phyloP scores from a whole-genome alignment of 208 protist genomes.

The Leptomonas pyrrhocoris region DNA sequence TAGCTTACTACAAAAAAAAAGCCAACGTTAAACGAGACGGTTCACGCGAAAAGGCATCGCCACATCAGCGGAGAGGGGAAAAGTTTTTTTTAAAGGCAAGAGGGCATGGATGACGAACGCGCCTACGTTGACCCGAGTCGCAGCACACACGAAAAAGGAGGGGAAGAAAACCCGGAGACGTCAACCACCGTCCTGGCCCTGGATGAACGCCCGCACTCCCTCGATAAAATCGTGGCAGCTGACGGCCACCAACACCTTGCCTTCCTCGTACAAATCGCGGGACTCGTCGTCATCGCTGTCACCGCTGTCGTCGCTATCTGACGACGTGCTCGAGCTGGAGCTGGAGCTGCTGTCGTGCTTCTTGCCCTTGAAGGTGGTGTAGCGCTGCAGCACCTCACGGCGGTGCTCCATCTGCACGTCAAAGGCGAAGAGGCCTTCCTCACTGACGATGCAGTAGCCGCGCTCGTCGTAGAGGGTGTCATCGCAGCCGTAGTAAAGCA shows the following conservation, averaged over 20 bases:
- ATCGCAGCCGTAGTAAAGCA: slow-evolving; percentile 76
- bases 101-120: too few relatives aligned
- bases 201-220: slow-evolving; percentile 64
- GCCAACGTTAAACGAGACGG: too few relatives aligned
- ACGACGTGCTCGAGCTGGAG: slow-evolving; percentile 15
- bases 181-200: slow-evolving; percentile 21
- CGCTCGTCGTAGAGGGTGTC: slow-evolving; percentile 70
- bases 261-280: slow-evolving; percentile 43
- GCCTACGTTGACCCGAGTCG: too few relatives aligned
- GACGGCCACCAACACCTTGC: slow-evolving; percentile 59
- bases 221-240: slow-evolving; percentile 68
- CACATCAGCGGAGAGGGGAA: too few relatives aligned
- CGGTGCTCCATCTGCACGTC: slow-evolving; percentile 42
- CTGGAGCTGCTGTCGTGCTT: background rate
- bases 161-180: background rate
- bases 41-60: too few relatives aligned
- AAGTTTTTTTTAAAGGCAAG: too few relatives aligned
- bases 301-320: background rate
- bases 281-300: slow-evolving; percentile 38
- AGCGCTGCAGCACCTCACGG: slow-evolving; percentile 33
- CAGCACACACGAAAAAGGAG: too few relatives aligned
- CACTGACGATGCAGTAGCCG: slow-evolving; percentile 84
- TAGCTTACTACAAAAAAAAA: too few relatives aligned
- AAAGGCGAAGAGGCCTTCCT: slow-evolving; percentile 71
- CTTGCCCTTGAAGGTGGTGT: slow-evolving; percentile 36